Conservation (phyloP, 1,284 basidiomycete genomes). For the Rhodotorula sp. region DNA sequence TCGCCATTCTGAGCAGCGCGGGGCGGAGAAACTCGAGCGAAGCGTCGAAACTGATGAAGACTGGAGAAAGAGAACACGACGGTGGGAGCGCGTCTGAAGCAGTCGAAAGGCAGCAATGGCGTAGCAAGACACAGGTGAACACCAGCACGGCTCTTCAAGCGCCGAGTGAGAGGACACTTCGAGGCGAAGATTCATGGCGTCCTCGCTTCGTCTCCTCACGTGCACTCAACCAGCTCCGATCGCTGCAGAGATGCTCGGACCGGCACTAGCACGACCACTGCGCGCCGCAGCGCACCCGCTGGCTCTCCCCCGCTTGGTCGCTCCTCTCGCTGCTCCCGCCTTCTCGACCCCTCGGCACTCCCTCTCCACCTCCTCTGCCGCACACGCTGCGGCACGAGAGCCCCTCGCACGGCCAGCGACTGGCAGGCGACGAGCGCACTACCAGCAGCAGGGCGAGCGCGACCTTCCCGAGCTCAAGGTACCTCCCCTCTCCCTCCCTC, state of each 20-base stretch:
- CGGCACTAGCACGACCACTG: neutral
- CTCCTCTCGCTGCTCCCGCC: neutral
- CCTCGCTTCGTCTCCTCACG: no score
- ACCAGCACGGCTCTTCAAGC: no score
- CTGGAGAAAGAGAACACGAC: no score
- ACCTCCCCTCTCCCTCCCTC: neutral
- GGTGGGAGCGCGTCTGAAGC: no score
- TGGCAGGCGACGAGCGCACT: neutral
- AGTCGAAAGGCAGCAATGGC: no score
- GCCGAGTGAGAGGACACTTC: no score
- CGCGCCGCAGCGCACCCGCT: neutral
- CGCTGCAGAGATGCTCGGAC: neutral
- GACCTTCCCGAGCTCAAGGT: constrained; percentile 21
- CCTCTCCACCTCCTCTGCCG: neutral
- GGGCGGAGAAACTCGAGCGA: no score
- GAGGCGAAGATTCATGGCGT: no score
- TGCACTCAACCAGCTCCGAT: neutral
- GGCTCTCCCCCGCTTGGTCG: neutral
- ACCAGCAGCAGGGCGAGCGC: constrained; percentile 3
- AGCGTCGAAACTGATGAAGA: no score
- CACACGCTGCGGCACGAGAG: neutral
- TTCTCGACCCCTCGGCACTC: neutral
- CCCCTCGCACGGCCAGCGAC: neutral
- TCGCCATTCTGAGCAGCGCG: no score
- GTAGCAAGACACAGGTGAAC: no score